Percentiles rank a stretch among this genome's conserved stretches.
phyloP scores from a whole-genome alignment of 2,329 filamentous ascomycete species.

The Pestalotiopsis fici region DNA sequence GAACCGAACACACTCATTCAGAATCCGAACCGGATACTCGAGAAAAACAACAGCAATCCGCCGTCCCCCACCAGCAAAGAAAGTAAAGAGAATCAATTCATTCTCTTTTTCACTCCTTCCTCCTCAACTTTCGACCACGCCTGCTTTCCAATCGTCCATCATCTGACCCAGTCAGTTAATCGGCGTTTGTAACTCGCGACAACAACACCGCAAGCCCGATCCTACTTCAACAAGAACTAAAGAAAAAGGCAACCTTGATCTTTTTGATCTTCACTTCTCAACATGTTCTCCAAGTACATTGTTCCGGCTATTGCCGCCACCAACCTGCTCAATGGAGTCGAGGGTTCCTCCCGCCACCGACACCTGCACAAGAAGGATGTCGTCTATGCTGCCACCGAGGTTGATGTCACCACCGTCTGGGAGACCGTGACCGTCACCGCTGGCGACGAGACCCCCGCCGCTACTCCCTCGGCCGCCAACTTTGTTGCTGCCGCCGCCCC shows the following conservation, averaged over 20 bases:
- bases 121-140: not conserved
- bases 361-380: conserved; percentile 29
- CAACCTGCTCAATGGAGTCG: conserved; percentile 25
- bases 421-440: conserved; percentile 27
- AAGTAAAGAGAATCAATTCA: not conserved
- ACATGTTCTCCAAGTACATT: conserved; percentile 30
- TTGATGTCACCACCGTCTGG: conserved; percentile 28
- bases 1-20: conserved; percentile 4
- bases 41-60: not conserved
- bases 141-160: not conserved
- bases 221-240: too few relatives aligned
- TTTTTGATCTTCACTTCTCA: conserved; percentile 7
- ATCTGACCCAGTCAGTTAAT: too few relatives aligned
- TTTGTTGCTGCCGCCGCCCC: not conserved
- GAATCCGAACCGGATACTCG: not conserved
- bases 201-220: too few relatives aligned
- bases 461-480: not conserved
- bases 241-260: too few relatives aligned
- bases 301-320: conserved; percentile 29
- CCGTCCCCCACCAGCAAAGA: not conserved
- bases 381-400: conserved; percentile 27
- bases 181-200: too few relatives aligned
- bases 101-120: not conserved
- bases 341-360: conserved; percentile 23
- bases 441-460: conserved; percentile 17